phyloP scores from a whole-genome alignment of 1,284 basidiomycete species.

The Porodaedalea pini region DNA sequence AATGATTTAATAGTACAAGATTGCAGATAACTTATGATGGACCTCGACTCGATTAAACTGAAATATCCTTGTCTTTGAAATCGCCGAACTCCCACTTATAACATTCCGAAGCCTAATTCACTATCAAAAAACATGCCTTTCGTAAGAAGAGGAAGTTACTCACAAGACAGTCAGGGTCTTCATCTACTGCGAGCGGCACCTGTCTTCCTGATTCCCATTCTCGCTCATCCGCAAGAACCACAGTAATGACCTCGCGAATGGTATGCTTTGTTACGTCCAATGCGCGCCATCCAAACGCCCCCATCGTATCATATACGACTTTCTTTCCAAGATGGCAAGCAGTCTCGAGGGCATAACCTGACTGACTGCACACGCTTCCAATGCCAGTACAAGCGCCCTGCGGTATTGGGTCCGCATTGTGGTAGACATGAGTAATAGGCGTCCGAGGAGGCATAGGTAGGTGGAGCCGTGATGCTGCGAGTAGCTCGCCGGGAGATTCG shows the following conservation, averaged over 20 bases:
- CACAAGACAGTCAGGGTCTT: constrained; percentile 41
- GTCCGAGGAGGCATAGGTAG: constrained; percentile 63
- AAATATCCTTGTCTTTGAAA: constrained; percentile 23
- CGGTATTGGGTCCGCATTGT: constrained; percentile 79
- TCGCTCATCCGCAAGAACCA: constrained; percentile 73
- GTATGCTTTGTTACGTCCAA: constrained; percentile 80
- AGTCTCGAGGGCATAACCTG: constrained; percentile 71
- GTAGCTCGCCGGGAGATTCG: constrained; percentile 87
- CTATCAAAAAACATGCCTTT: neutral
- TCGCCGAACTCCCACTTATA: constrained; percentile 42
- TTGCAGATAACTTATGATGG: constrained; percentile 1
- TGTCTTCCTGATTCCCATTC: constrained; percentile 27
- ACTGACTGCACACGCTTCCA: constrained; percentile 58
- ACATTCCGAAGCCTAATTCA: constrained; percentile 31
- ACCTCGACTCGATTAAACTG: neutral
- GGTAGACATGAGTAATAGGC: constrained; percentile 68
- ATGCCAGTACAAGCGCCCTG: constrained; percentile 73
- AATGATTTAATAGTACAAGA: too few species aligned
- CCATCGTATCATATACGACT: constrained; percentile 83
- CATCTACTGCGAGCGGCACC: constrained; percentile 28
- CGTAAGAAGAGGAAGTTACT: constrained; percentile 18
- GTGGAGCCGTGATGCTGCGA: constrained; percentile 84
- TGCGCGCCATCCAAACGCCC: constrained; percentile 73
- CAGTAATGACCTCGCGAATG: constrained; percentile 74
- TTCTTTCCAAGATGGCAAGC: constrained; percentile 67